phyloP scores from a whole-genome alignment of 225 moss, liverwort and hornwort genomes.

The Straminergon stramineum region DNA sequence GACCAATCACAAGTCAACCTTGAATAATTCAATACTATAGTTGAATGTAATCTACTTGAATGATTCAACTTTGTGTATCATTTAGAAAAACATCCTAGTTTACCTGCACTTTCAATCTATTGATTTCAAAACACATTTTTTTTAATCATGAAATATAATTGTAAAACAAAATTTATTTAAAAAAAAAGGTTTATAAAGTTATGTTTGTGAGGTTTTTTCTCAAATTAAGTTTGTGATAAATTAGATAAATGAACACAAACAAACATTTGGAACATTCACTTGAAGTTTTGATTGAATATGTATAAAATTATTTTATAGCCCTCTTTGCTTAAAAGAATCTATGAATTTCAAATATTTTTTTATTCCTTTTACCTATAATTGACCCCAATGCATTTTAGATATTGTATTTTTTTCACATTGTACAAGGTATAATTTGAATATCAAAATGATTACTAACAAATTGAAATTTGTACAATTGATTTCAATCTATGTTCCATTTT shows the following conservation, averaged over 20 bases:
- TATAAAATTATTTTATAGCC: neutral
- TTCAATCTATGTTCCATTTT: neutral
- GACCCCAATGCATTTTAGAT: neutral
- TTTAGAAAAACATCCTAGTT: neutral
- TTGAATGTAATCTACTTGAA: too few relatives aligned
- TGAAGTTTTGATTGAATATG: too few relatives aligned
- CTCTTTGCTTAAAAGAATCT: too few relatives aligned
- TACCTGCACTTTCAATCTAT: neutral
- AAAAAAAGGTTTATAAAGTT: too few relatives aligned
- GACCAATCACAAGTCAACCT: neutral
- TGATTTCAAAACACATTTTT: neutral
- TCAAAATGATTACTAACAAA: neutral
- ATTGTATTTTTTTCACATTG: neutral
- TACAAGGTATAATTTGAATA: neutral
- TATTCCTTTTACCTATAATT: neutral
- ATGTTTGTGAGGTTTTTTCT: too few relatives aligned
- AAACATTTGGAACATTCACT: too few relatives aligned
- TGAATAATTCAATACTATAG: neutral
- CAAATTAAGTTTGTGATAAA: too few relatives aligned
- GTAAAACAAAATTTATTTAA: too few relatives aligned
- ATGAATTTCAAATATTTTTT: neutral
- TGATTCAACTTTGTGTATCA: neutral
- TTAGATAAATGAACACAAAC: too few relatives aligned
- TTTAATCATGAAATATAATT: neutral
- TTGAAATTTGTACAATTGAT: neutral